These are phyloP conservation scores for Laguncularia racemosa DNA, from an alignment of 345 rosid species.

Conservation along the genomic window DNA sequence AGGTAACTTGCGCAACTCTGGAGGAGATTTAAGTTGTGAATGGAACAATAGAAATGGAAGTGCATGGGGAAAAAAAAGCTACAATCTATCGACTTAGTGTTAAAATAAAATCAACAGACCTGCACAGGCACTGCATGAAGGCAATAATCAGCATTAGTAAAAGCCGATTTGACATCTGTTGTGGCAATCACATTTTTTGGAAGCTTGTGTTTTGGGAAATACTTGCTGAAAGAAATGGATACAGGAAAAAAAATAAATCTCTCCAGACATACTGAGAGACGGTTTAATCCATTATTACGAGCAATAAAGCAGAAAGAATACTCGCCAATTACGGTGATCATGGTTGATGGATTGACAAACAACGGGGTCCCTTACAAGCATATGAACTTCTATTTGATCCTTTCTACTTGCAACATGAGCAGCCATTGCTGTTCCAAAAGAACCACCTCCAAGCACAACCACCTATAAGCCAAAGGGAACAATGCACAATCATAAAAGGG, in stretches of 20 bases:
- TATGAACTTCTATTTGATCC: constrained; percentile 56
- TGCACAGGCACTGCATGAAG: constrained; percentile 93
- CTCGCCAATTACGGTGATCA: constrained; percentile 48
- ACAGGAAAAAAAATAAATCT: neutral
- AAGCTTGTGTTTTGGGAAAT: constrained; percentile 71
- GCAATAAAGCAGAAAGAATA: neutral
- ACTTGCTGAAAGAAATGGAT: constrained; percentile 39
- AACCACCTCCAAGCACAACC: constrained; percentile 96
- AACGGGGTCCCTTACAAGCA: constrained; percentile 74
- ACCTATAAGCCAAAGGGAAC: constrained; percentile 35
- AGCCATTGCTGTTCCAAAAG: constrained; percentile 95
- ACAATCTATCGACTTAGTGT: neutral
- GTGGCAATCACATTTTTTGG: constrained; percentile 81
- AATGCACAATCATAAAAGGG: too few relatives aligned
- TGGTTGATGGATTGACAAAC: constrained; percentile 66
- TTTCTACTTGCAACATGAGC: constrained; percentile 79
- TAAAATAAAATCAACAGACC: constrained; percentile 27
- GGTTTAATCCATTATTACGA: neutral
- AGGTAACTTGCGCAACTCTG: too few relatives aligned
- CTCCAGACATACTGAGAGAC: neutral
- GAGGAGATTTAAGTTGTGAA: too few relatives aligned
- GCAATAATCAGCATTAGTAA: constrained; percentile 76
- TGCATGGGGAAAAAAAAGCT: neutral
- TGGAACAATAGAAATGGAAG: too few relatives aligned
- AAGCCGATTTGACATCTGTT: constrained; percentile 62